Conservation (phyloP, 371 early-diverging fungal genomes). For the Phascolomyces articulosus region DNA sequence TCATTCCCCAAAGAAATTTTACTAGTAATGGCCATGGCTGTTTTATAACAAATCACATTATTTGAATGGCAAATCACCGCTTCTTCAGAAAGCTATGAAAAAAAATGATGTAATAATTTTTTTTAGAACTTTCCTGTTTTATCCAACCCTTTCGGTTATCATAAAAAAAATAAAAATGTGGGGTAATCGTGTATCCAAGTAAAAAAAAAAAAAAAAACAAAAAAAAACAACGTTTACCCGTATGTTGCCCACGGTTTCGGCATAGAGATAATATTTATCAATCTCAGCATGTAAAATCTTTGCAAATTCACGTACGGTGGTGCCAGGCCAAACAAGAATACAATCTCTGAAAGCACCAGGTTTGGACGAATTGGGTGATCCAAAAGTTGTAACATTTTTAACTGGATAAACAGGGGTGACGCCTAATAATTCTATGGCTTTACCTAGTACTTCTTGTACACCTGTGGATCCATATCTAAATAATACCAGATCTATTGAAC, state of each 20-base stretch:
- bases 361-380: slow-evolving; percentile 27
- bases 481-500: slow-evolving; percentile 66
- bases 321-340: slow-evolving; percentile 67
- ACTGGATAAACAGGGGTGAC: slow-evolving; percentile 78
- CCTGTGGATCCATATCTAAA: slow-evolving; percentile 84
- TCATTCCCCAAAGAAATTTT: slow-evolving; percentile 4
- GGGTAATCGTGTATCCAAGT: no score
- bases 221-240: slow-evolving; percentile 45
- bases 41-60: slow-evolving; percentile 68
- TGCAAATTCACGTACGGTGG: slow-evolving; percentile 78
- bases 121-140: no score
- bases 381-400: slow-evolving; percentile 70
- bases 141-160: no score
- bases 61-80: slow-evolving; percentile 57
- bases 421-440: slow-evolving; percentile 64
- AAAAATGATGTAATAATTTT: background rate
- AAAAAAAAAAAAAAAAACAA: no score
- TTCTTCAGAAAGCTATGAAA: slow-evolving; percentile 64
- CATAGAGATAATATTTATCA: slow-evolving; percentile 67
- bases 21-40: slow-evolving; percentile 36
- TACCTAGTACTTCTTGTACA: slow-evolving; percentile 64
- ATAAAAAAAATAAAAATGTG: background rate
- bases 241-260: slow-evolving; percentile 74
- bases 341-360: slow-evolving; percentile 74
- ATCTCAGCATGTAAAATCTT: slow-evolving; percentile 67